A percentile compares a stretch with the other conserved stretches of the same genome.
These are phyloP conservation scores for Eucalyptus viminalis DNA, from an alignment of 345 rosid species.

Conservation along the genomic window DNA sequence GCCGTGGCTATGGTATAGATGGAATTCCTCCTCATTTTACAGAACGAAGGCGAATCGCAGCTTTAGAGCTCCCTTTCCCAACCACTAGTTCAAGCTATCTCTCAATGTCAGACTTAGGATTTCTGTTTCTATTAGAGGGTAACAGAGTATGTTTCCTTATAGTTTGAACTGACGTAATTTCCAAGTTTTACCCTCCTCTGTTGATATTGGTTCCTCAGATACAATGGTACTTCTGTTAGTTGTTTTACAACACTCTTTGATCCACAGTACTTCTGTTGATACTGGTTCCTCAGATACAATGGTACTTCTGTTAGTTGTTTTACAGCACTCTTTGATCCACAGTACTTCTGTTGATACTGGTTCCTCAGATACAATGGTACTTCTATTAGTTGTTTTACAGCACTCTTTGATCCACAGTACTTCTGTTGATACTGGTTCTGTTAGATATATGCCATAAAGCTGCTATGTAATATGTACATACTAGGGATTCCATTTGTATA, in stretches of 20 bases:
- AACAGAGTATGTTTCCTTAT: neutral
- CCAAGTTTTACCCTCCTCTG: neutral
- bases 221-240: neutral
- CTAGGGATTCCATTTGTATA: too few relatives aligned
- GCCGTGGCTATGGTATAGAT: neutral
- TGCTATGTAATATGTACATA: too few relatives aligned
- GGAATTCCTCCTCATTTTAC: too few relatives aligned
- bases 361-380: neutral
- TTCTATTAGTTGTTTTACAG: too few relatives aligned
- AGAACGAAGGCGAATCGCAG: neutral
- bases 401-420: neutral
- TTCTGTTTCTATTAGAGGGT: too few relatives aligned
- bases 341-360: neutral
- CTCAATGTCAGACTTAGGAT: too few relatives aligned
- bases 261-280: neutral
- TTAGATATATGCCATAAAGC: too few relatives aligned
- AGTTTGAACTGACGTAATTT: neutral
- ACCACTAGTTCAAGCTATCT: neutral
- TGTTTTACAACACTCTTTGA: neutral
- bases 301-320: neutral
- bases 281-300: neutral
- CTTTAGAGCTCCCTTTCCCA: neutral
- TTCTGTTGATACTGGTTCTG: too few relatives aligned
- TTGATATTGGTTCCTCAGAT: neutral
- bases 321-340: neutral